Evolutionary conservation across 768 basidiomycete species (phyloP).

Genomic region (Phaeotremella skinneri): DNA sequence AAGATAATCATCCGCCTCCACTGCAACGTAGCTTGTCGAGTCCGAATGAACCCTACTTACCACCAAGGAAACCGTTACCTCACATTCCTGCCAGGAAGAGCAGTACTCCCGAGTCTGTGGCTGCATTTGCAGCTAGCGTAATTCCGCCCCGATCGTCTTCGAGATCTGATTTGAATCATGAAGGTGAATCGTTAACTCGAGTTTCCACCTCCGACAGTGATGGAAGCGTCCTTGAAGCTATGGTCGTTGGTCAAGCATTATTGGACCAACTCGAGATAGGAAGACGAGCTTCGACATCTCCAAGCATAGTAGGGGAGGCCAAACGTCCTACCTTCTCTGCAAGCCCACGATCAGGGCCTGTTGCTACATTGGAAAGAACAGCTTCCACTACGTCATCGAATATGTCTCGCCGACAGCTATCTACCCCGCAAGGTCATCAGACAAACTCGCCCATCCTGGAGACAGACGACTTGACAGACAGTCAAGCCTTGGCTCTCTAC

Average conservation of each 20-base stretch:
- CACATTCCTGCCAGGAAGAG: slow-evolving; percentile 63
- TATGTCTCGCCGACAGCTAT: slow-evolving; percentile 52
- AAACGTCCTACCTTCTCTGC: not conserved
- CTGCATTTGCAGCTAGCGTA: not conserved
- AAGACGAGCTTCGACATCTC: slow-evolving; percentile 9
- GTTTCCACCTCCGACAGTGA: not conserved
- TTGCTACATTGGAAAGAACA: not conserved
- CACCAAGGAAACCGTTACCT: slow-evolving; percentile 81
- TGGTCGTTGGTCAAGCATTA: slow-evolving; percentile 15
- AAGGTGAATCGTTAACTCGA: not conserved
- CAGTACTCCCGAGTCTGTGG: slow-evolving; percentile 2
- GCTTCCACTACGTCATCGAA: slow-evolving; percentile 4
- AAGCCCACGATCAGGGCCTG: not conserved
- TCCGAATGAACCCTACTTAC: slow-evolving; percentile 38
- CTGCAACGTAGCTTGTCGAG: no score
- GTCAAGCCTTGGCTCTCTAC: slow-evolving; percentile 76
- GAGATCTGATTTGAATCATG: not conserved
- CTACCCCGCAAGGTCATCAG: slow-evolving; percentile 22
- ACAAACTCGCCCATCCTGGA: slow-evolving; percentile 16
- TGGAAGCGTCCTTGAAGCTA: slow-evolving; percentile 4
- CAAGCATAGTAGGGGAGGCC: not conserved
- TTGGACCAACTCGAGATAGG: slow-evolving; percentile 19
- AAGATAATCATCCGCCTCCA: not conserved
- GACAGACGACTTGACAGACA: slow-evolving; percentile 51
- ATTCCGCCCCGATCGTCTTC: not conserved